Conservation (phyloP, 2,329 filamentous ascomycete genomes). For the Diaporthe nobilis region DNA sequence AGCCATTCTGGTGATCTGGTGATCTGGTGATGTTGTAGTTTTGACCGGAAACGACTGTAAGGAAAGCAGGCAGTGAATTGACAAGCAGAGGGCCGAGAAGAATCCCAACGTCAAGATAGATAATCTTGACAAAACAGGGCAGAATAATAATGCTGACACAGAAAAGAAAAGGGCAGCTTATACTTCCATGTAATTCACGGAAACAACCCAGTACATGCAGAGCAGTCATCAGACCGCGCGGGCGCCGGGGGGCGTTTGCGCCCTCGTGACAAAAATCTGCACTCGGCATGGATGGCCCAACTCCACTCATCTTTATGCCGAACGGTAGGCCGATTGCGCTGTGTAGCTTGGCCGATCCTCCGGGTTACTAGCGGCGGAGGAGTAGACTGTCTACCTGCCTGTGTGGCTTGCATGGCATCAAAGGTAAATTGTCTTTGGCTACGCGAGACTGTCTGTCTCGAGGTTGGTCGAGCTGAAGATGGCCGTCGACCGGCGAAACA, state of each 20-base stretch:
- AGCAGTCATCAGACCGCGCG: constrained; percentile 23
- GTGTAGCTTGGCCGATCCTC: constrained; percentile 22
- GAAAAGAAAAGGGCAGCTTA: neutral
- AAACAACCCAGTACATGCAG: constrained; percentile 3
- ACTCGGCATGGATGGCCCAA: constrained; percentile 26
- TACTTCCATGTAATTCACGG: neutral
- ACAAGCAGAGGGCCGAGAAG: neutral
- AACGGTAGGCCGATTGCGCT: constrained; percentile 20
- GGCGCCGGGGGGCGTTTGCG: neutral
- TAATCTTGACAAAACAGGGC: neutral
- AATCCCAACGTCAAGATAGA: neutral
- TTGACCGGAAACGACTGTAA: constrained; percentile 1
- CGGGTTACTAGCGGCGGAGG: constrained; percentile 22
- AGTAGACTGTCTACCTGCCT: neutral
- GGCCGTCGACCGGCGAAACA: neutral
- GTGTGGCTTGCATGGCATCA: neutral
- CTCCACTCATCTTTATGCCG: constrained; percentile 28
- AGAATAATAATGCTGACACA: neutral
- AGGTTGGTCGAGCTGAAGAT: neutral
- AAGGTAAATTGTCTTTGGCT: neutral
- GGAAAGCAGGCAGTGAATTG: neutral
- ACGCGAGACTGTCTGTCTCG: neutral
- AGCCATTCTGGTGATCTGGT: constrained; percentile 19
- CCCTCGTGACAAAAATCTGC: constrained; percentile 34
- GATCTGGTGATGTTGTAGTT: neutral